Conservation (phyloP, 768 basidiomycete species). For the Naganishia vaughanmartiniae region DNA sequence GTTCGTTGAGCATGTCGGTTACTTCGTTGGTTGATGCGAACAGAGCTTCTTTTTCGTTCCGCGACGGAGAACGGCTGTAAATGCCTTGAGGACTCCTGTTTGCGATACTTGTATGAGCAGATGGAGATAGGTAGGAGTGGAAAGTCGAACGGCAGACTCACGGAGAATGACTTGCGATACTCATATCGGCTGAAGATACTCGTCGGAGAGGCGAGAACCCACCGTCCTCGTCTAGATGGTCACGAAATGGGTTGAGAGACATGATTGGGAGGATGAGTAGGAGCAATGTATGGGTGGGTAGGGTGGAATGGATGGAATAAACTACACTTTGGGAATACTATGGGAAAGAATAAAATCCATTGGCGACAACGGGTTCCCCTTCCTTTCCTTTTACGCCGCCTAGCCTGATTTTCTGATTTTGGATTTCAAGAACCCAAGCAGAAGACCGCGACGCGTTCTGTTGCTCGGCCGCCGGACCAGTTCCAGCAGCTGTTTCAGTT, state of each 20-base stretch:
- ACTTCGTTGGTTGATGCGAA: constrained; percentile 1
- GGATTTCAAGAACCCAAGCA: too few species aligned
- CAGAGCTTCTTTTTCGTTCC: constrained; percentile 4
- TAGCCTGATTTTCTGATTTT: too few species aligned
- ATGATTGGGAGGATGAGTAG: neutral
- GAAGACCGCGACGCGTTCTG: too few species aligned
- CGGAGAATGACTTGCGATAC: constrained; percentile 4
- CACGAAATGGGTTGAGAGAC: constrained; percentile 8
- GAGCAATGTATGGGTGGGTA: too few species aligned
- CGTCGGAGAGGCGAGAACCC: neutral
- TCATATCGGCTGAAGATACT: constrained; percentile 7
- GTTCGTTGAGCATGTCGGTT: constrained; percentile 24
- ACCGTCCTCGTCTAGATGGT: neutral
- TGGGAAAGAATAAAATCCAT: too few species aligned
- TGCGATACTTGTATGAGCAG: too few species aligned
- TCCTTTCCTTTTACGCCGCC: too few species aligned
- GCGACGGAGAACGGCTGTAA: constrained; percentile 9
- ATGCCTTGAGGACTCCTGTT: neutral
- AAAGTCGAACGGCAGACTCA: neutral
- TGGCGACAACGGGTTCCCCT: too few species aligned
- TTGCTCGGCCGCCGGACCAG: too few species aligned
- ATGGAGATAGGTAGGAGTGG: neutral
- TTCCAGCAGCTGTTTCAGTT: too few species aligned
- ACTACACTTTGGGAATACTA: too few species aligned
- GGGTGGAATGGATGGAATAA: too few species aligned